Percentiles rank a stretch among this genome's conserved stretches.
Conservation (phyloP, 345 rosid genomes). For the Hirschfeldia incana region DNA sequence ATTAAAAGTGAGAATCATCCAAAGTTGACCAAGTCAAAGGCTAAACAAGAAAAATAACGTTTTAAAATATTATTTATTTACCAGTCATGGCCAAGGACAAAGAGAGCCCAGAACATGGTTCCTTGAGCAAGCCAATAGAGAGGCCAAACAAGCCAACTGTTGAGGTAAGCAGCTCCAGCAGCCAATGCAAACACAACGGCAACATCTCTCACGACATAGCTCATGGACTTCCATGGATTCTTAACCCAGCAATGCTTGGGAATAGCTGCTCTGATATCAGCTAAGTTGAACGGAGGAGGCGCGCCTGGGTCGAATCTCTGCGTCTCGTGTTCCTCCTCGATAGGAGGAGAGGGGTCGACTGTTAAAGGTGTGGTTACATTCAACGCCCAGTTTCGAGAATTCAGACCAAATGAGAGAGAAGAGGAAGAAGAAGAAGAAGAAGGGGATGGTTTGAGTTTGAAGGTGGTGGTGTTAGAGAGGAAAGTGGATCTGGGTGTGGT, state of each 20-base stretch:
- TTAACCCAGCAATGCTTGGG: slow-evolving; percentile 94
- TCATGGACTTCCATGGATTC: slow-evolving; percentile 78
- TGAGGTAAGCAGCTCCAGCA: slow-evolving; percentile 65
- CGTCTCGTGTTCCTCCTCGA: slow-evolving; percentile 32
- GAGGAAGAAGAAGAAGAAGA: background rate
- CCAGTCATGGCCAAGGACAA: slow-evolving; percentile 99
- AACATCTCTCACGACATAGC: slow-evolving; percentile 76
- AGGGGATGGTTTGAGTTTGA: slow-evolving; percentile 17
- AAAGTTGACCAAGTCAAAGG: background rate
- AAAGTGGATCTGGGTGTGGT: slow-evolving; percentile 49
- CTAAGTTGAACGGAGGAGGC: slow-evolving; percentile 72
- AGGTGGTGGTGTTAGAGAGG: slow-evolving; percentile 30
- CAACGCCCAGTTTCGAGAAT: slow-evolving; percentile 44
- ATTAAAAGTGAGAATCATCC: too few species aligned
- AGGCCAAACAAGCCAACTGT: slow-evolving; percentile 85
- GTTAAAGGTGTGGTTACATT: slow-evolving; percentile 59
- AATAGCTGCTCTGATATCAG: slow-evolving; percentile 77
- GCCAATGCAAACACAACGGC: slow-evolving; percentile 69
- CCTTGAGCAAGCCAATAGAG: slow-evolving; percentile 91
- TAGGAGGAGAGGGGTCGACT: slow-evolving; percentile 25
- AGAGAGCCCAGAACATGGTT: slow-evolving; percentile 97
- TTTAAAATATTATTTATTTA: slow-evolving; percentile 20
- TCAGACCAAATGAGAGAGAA: slow-evolving; percentile 37
- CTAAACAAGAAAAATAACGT: background rate
- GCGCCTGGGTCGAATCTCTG: slow-evolving; percentile 49